These are phyloP conservation scores for Eimeria maxima DNA, from an alignment of 169 alveolate species.

Conservation along the genomic window DNA sequence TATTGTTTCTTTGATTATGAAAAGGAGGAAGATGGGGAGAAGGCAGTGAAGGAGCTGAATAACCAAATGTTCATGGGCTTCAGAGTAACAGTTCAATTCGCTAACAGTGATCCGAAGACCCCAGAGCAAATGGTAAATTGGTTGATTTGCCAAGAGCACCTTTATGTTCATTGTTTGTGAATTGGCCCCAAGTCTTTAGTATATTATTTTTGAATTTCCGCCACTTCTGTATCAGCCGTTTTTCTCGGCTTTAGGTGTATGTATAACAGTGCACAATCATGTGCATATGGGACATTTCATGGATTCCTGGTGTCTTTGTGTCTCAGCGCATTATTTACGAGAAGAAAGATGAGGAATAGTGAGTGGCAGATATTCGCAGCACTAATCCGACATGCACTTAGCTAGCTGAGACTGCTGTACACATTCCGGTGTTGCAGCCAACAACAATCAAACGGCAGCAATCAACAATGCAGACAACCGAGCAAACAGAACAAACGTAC, in stretches of 20 bases:
- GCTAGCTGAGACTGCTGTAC: not conserved
- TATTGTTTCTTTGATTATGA: conserved; percentile 58
- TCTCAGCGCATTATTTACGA: conserved; percentile 70
- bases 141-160: not conserved
- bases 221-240: not conserved
- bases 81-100: conserved; percentile 70
- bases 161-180: not conserved
- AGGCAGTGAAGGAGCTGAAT: conserved; percentile 65
- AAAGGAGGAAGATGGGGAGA: conserved; percentile 65
- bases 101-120: conserved; percentile 74
- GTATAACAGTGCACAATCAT: not conserved
- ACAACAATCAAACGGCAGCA: not conserved
- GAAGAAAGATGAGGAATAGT: conserved; percentile 61
- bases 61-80: conserved; percentile 68
- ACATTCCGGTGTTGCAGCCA: not conserved
- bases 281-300: not conserved
- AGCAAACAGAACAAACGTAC: not conserved
- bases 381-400: not conserved
- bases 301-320: not conserved
- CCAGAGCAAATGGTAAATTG: conserved; percentile 68
- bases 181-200: not conserved
- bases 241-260: not conserved
- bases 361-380: not conserved
- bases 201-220: not conserved
- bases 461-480: not conserved